phyloP scores from a whole-genome alignment of 2,329 filamentous ascomycete genomes.

The Boeremia lycopersici region DNA sequence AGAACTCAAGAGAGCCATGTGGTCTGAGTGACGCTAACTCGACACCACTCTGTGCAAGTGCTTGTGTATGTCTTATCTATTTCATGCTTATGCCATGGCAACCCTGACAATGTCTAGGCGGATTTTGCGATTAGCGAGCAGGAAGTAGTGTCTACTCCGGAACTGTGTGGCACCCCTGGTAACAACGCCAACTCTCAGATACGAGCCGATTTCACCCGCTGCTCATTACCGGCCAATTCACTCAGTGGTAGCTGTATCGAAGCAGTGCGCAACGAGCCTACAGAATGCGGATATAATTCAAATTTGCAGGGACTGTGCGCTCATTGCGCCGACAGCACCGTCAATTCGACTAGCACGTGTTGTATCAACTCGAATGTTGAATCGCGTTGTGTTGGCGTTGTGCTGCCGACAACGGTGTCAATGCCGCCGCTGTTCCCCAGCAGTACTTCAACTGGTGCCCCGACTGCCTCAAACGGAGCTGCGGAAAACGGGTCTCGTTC shows the following conservation, averaged over 20 bases:
- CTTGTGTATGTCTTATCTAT: slow-evolving; percentile 68
- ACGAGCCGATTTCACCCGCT: slow-evolving; percentile 89
- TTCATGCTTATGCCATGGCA: slow-evolving; percentile 8
- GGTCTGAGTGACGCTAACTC: slow-evolving; percentile 67
- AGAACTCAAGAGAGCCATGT: slow-evolving; percentile 80
- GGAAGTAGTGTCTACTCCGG: slow-evolving; percentile 74
- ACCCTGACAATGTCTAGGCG: slow-evolving; percentile 59
- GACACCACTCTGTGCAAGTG: slow-evolving; percentile 83
- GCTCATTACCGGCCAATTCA: slow-evolving; percentile 79
- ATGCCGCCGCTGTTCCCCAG: slow-evolving; percentile 65
- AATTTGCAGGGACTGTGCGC: slow-evolving; percentile 78
- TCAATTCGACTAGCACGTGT: slow-evolving; percentile 93
- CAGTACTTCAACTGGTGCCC: slow-evolving; percentile 63
- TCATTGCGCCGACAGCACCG: slow-evolving; percentile 81
- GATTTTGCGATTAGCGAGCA: slow-evolving; percentile 88
- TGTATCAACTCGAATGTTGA: slow-evolving; percentile 84
- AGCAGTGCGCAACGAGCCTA: slow-evolving; percentile 78
- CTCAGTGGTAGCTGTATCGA: slow-evolving; percentile 76
- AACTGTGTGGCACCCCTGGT: slow-evolving; percentile 72
- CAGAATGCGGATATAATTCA: slow-evolving; percentile 83
- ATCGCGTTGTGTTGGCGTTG: slow-evolving; percentile 74
- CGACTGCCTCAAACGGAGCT: slow-evolving; percentile 39
- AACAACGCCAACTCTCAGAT: slow-evolving; percentile 75
- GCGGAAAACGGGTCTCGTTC: slow-evolving; percentile 41
- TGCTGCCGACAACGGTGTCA: slow-evolving; percentile 72